Conservation (phyloP, 345 rosid species). For the Eucalyptus curtisii region DNA sequence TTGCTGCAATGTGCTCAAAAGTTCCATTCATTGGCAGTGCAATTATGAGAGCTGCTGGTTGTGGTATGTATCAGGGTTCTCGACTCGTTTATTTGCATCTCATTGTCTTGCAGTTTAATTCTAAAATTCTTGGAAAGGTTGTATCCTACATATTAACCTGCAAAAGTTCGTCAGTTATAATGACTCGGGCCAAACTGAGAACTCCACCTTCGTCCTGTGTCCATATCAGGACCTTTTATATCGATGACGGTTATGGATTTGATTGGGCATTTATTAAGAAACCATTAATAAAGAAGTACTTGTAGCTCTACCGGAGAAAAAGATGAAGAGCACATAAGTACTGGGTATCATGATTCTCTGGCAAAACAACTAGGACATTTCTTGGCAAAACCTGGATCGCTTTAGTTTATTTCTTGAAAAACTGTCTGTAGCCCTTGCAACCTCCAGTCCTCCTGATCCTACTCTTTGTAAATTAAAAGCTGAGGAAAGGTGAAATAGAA, state of each 20-base stretch:
- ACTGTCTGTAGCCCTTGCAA: neutral
- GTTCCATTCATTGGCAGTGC: constrained; percentile 82
- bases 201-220: neutral
- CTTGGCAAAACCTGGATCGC: neutral
- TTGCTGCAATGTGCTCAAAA: constrained; percentile 93
- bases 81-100: neutral
- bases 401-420: neutral
- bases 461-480: neutral
- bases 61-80: constrained; percentile 29
- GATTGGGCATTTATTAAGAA: neutral
- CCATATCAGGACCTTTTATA: neutral
- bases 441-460: neutral
- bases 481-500: neutral
- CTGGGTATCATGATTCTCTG: neutral
- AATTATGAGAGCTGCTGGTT: constrained; percentile 64
- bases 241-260: neutral
- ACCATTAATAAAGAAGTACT: neutral
- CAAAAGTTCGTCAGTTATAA: neutral
- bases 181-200: neutral
- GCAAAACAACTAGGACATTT: neutral
- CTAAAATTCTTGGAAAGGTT: neutral
- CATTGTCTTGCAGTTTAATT: neutral
- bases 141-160: neutral
- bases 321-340: neutral
- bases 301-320: neutral